Conservation (phyloP, 148 eudicot species). For the Pouteria glomerata region DNA sequence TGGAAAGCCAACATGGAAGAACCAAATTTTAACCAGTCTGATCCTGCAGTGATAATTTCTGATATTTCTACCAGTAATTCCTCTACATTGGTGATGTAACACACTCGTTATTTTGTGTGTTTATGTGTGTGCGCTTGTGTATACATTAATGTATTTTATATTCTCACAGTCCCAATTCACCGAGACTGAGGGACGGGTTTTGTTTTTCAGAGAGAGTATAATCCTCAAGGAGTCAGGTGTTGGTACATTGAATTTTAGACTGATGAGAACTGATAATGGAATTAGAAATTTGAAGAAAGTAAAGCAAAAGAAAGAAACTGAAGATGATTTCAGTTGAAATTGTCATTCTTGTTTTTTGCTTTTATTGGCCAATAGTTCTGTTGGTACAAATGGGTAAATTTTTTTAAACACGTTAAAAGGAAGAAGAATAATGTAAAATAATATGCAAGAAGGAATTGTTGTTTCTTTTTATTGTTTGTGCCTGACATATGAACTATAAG, state of each 20-base stretch:
- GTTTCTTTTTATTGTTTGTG: no score
- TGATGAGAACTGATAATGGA: constrained; percentile 18
- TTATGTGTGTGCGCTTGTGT: not conserved
- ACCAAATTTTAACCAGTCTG: constrained; percentile 57
- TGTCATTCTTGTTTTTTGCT: no score
- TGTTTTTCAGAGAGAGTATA: constrained; percentile 41
- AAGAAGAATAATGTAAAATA: no score
- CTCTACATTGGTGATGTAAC: constrained; percentile 8
- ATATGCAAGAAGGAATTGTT: no score
- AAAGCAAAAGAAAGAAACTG: no score
- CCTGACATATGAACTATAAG: no score
- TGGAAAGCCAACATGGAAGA: constrained; percentile 94
- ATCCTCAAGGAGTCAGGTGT: constrained; percentile 51
- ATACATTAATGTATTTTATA: constrained; percentile 14
- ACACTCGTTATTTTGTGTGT: not conserved
- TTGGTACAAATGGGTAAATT: no score
- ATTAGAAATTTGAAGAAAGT: not conserved
- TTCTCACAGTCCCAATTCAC: constrained; percentile 56
- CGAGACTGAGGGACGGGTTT: constrained; percentile 40
- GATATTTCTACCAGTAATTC: constrained; percentile 67
- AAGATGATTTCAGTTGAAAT: no score
- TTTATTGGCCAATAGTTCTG: no score
- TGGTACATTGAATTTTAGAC: constrained; percentile 40
- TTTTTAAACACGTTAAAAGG: no score
- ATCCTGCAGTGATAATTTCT: constrained; percentile 62